These are phyloP conservation scores for Capsicum chinense DNA, from an alignment of 257 asterid genomes.

Conservation along the genomic window DNA sequence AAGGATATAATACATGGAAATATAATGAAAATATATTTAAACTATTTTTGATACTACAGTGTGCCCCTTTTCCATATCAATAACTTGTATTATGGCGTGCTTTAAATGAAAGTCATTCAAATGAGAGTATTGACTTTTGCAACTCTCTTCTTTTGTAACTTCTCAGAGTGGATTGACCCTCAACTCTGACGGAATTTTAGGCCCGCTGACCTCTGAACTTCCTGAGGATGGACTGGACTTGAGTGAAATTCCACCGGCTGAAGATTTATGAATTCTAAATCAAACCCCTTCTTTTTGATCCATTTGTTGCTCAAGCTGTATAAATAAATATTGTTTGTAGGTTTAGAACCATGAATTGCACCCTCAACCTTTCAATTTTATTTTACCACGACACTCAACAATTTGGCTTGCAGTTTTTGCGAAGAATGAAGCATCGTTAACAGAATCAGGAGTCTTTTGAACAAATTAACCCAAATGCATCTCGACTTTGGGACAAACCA, in stretches of 20 bases:
- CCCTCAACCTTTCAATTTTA: neutral
- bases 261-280: slow-evolving; percentile 47
- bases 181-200: slow-evolving; percentile 87
- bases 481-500: no score
- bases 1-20: no score
- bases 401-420: neutral
- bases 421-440: neutral
- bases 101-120: slow-evolving; percentile 2
- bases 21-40: no score
- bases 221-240: slow-evolving; percentile 86
- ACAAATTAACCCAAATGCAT: no score
- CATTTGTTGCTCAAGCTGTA: slow-evolving; percentile 13
- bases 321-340: slow-evolving; percentile 20
- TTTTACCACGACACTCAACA: slow-evolving; percentile 1
- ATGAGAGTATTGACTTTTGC: neutral
- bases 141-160: neutral
- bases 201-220: slow-evolving; percentile 79
- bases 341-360: slow-evolving; percentile 18
- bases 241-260: slow-evolving; percentile 74
- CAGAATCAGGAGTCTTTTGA: no score
- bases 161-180: slow-evolving; percentile 91
- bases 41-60: no score
- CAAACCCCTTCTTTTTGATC: neutral
- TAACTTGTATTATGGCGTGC: neutral
- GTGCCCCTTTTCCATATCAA: no score